Conservation (phyloP, 106 monocot species). For the Dendrobium chrysotoxum region DNA sequence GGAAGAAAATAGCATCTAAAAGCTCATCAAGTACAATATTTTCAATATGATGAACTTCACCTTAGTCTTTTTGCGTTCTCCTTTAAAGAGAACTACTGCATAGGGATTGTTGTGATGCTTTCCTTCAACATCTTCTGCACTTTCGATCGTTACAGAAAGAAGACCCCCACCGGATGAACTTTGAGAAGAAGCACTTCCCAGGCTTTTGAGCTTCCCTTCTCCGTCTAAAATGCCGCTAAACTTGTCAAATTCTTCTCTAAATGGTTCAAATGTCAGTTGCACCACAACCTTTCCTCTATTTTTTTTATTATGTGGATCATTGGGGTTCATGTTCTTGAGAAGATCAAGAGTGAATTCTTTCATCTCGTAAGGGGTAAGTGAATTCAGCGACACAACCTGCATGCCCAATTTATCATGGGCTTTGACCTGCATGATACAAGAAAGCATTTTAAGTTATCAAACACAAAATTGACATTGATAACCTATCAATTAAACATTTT, state of each 20-base stretch:
- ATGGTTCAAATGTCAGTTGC: constrained; percentile 71
- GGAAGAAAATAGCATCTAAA: too few relatives aligned
- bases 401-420: constrained; percentile 89
- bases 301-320: constrained; percentile 75
- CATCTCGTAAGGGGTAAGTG: constrained; percentile 53
- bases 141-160: constrained; percentile 50
- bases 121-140: constrained; percentile 77
- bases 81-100: constrained; percentile 54
- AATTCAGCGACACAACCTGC: constrained; percentile 70
- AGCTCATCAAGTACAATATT: too few relatives aligned
- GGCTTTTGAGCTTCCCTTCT: constrained; percentile 22
- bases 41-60: constrained; percentile 13
- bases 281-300: constrained; percentile 73
- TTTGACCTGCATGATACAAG: constrained; percentile 49
- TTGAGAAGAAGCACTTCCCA: neutral
- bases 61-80: constrained; percentile 72
- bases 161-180: constrained; percentile 28
- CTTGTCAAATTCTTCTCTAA: constrained; percentile 51
- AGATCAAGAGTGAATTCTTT: constrained; percentile 77
- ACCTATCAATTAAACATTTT: neutral
- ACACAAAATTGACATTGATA: neutral
- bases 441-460: neutral
- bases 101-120: constrained; percentile 74
- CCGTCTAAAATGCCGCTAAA: constrained; percentile 23
- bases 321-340: constrained; percentile 72